Evolutionary conservation across 1,284 basidiomycete species (phyloP).

Genomic region (Cutaneotrichosporon sp.): DNA sequence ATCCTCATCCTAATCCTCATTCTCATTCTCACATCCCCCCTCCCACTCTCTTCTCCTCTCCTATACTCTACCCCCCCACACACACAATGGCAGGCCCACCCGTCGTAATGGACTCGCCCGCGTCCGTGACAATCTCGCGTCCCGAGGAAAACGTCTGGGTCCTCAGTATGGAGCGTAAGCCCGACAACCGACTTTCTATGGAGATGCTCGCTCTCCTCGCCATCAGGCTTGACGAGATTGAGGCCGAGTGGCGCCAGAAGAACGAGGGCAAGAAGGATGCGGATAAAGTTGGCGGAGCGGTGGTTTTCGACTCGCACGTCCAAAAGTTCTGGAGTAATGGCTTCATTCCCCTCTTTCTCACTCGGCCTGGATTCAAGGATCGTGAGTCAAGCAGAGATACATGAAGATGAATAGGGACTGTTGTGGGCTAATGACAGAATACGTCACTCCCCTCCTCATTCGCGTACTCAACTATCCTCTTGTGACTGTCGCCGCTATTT

Average conservation of each 20-base stretch:
- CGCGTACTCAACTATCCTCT: conserved; percentile 53
- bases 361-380: conserved; percentile 10
- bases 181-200: conserved; percentile 52
- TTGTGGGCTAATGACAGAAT: conserved; percentile 8
- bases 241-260: conserved; percentile 68
- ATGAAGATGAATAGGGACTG: too few relatives aligned
- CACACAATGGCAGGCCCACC: conserved; percentile 2
- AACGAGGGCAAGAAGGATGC: conserved; percentile 2
- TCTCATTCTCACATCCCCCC: neutral
- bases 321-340: conserved; percentile 82
- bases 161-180: conserved; percentile 46
- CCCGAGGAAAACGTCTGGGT: conserved; percentile 41
- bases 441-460: conserved; percentile 12
- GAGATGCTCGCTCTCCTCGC: conserved; percentile 38
- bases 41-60: neutral
- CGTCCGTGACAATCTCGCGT: conserved; percentile 25
- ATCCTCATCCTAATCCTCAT: neutral
- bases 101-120: conserved; percentile 1
- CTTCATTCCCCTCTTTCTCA: conserved; percentile 35
- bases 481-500: conserved; percentile 75
- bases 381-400: neutral
- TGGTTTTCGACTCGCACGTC: conserved; percentile 71
- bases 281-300: conserved; percentile 57
- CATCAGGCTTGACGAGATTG: conserved; percentile 68
- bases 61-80: neutral